phyloP scores from a whole-genome alignment of 331 rosid genomes.

The Pyrus hybrid region DNA sequence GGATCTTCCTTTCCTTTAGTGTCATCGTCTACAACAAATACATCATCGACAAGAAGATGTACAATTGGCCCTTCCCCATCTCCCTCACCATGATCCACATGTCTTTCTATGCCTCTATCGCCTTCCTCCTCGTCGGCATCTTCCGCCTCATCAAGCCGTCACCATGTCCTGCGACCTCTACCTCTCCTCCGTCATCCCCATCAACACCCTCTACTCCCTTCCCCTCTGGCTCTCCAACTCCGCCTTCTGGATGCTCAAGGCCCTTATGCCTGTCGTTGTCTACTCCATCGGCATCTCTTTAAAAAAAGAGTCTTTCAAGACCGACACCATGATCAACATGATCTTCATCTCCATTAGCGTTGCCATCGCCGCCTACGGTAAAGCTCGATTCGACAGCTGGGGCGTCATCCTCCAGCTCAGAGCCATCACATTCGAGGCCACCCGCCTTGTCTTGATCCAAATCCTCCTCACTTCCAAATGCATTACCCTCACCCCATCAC shows the following conservation, averaged over 20 bases:
- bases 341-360: slow-evolving; percentile 80
- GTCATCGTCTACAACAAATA: slow-evolving; percentile 91
- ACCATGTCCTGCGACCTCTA: slow-evolving; percentile 60
- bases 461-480: slow-evolving; percentile 74
- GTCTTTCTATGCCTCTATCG: slow-evolving; percentile 71
- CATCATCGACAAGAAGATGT: slow-evolving; percentile 90
- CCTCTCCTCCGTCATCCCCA: slow-evolving; percentile 74
- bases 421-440: slow-evolving; percentile 78
- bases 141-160: slow-evolving; percentile 54
- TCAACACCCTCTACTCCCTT: slow-evolving; percentile 74
- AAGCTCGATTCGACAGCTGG: slow-evolving; percentile 63
- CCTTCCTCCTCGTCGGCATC: slow-evolving; percentile 54
- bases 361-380: slow-evolving; percentile 84
- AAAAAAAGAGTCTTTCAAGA: slow-evolving; percentile 44
- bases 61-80: slow-evolving; percentile 79
- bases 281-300: slow-evolving; percentile 69
- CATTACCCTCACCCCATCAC: slow-evolving; percentile 73
- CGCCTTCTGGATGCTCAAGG: slow-evolving; percentile 92
- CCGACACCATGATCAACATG: slow-evolving; percentile 66
- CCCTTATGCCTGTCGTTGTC: slow-evolving; percentile 88
- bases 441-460: slow-evolving; percentile 81
- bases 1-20: slow-evolving; percentile 84
- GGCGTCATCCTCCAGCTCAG: slow-evolving; percentile 69
- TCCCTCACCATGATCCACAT: slow-evolving; percentile 93
- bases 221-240: slow-evolving; percentile 94